Evolutionary conservation across 2,329 filamentous ascomycete genomes (phyloP), one percentile per base, ranked within the genome.

Genomic region (Lasiodiplodia citricola): DNA sequence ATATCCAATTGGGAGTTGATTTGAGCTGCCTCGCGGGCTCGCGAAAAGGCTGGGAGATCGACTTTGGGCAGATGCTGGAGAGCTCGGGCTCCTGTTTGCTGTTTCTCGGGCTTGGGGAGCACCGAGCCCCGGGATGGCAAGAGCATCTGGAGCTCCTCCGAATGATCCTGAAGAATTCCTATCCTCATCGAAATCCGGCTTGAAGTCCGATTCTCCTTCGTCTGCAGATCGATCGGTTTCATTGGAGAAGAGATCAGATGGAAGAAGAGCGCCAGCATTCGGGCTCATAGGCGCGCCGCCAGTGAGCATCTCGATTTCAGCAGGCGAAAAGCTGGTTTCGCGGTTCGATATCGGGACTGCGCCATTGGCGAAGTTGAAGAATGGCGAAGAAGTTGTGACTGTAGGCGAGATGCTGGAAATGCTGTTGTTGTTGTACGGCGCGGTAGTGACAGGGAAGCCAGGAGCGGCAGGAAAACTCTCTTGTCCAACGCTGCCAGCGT

Each of bases 211-310:
- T 31, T 56, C 63, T 14, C 25, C 38, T 28, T 58, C 65, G 14
- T 67, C 65, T 16, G 52, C 65, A 51, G 67, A 68, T 23, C 67
- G 56, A n/a, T 90, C 89, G 50, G 90, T 85, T 58, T 92, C 90
- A 64, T 91, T 88, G 6, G 85, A 85, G 62, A 89, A 84, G 4
- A 91, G 81, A 69, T 87, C 88, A 1, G 92, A 91, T 0, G 92
- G 92, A 18, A 96, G 81, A 3, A 95, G 83, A 18, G 90, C 87
- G 35, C 91, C 89, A 2, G 92, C 92, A 4, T 91, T 91, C 1
- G 92, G 92, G 73, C 91, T 94, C 77, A 95, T 87, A 0, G 91
- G 91, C 2, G 91, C 92, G 35, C 87, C 89, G 21, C 85, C 86
- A 3, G 86, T 88, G 44, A 91, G 77, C 21, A 84, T 84, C 69